Evolutionary conservation across 2,329 filamentous ascomycete genomes (phyloP).

Genomic region (Dactylonectria macrodidyma): DNA sequence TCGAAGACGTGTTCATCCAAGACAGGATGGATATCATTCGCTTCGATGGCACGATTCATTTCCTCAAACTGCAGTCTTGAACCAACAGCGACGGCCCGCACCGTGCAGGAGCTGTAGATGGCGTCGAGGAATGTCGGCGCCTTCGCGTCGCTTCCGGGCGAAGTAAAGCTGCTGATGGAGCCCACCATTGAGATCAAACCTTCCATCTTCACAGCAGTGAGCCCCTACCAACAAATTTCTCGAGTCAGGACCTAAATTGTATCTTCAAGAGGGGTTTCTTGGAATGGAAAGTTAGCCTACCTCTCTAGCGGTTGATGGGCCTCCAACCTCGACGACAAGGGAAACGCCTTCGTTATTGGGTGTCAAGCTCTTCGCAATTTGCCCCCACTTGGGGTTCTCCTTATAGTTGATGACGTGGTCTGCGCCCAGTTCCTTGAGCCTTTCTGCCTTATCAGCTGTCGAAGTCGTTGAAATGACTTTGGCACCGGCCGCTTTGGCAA

Average conservation of each 20-base stretch:
- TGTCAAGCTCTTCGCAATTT: conserved; percentile 44
- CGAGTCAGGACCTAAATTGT: too few relatives aligned
- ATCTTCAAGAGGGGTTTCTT: neutral
- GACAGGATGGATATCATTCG: conserved; percentile 10
- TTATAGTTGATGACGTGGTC: conserved; percentile 74
- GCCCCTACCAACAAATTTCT: too few relatives aligned
- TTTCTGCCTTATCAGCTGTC: conserved; percentile 66
- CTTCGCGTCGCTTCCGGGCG: neutral
- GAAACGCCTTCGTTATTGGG: neutral
- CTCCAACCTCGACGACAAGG: neutral
- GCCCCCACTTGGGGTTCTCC: conserved; percentile 70
- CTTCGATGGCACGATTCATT: conserved; percentile 1
- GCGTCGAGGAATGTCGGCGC: neutral
- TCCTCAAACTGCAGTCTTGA: conserved; percentile 4
- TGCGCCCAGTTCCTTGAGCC: conserved; percentile 69
- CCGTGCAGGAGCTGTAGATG: neutral
- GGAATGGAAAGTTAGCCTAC: too few relatives aligned
- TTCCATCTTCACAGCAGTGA: neutral
- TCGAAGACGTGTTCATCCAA: too few relatives aligned
- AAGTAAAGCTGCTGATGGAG: neutral
- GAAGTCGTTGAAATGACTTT: conserved; percentile 72
- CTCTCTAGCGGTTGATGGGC: neutral
- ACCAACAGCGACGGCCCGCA: neutral
- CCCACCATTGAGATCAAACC: neutral
- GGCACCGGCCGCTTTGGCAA: conserved; percentile 64